A percentile compares a stretch with the other conserved stretches of the same genome.
These are phyloP conservation scores for Hyphopichia khmerensis DNA, from an alignment of 1,139 yeast genomes.

Conservation along the genomic window DNA sequence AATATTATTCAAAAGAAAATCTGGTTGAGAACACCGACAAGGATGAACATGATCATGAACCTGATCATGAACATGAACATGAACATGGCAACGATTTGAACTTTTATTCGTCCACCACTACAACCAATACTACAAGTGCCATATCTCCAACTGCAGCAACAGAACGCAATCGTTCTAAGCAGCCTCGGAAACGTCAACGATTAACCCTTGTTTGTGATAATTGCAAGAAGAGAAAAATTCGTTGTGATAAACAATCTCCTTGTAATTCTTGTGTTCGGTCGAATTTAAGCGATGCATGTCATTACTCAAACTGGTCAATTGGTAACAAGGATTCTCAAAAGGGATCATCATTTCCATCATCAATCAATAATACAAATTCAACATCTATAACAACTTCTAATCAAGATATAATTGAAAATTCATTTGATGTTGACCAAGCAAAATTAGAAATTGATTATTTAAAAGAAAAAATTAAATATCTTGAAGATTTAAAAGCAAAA, in stretches of 20 bases:
- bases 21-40: background rate
- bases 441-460: conserved; percentile 3
- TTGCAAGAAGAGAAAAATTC: conserved; percentile 21
- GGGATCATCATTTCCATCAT: too few relatives aligned
- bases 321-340: background rate
- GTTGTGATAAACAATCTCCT: conserved; percentile 20
- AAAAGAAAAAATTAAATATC: conserved; percentile 3
- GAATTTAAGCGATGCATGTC: conserved; percentile 12
- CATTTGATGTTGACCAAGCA: conserved; percentile 1
- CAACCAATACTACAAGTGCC: background rate
- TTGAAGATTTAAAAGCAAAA: conserved; percentile 1
- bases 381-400: background rate
- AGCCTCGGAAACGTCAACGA: conserved; percentile 13
- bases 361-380: background rate
- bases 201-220: conserved; percentile 20
- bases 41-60: background rate
- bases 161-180: background rate
- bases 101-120: background rate
- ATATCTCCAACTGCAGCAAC: background rate
- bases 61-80: too few relatives aligned
- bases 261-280: conserved; percentile 19
- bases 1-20: background rate
- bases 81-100: too few relatives aligned
- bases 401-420: background rate
- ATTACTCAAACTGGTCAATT: conserved; percentile 6